phyloP scores from a whole-genome alignment of 2,329 filamentous ascomycete species.

The Cucurbitaria berberidis region DNA sequence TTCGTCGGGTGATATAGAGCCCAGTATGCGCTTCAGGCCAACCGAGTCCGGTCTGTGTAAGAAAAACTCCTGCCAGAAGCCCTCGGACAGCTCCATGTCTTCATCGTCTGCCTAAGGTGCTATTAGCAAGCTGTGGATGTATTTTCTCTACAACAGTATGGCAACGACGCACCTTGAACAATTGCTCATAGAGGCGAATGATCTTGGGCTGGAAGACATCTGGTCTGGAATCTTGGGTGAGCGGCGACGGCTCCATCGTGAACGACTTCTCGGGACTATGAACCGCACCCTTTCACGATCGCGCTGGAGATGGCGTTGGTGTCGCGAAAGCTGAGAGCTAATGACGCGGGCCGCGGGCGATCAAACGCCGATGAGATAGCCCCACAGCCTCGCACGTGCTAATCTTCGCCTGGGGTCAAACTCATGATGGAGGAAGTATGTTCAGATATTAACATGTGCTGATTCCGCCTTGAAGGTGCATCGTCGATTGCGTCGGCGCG shows the following conservation, averaged over 20 bases:
- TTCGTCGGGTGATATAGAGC: slow-evolving; percentile 73
- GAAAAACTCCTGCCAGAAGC: slow-evolving; percentile 97
- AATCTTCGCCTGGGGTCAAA: neutral
- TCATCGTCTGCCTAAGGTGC: slow-evolving; percentile 54
- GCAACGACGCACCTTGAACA: slow-evolving; percentile 66
- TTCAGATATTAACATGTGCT: neutral
- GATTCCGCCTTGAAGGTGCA: neutral
- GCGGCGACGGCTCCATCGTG: slow-evolving; percentile 83
- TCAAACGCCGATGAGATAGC: neutral
- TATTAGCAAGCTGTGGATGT: slow-evolving; percentile 19
- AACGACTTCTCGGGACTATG: neutral
- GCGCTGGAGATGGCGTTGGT: neutral
- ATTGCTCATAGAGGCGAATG: slow-evolving; percentile 81
- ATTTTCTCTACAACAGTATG: too few species aligned
- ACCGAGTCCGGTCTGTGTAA: slow-evolving; percentile 79
- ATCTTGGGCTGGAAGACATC: slow-evolving; percentile 95
- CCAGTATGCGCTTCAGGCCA: slow-evolving; percentile 71
- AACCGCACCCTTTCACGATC: neutral
- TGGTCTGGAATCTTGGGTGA: slow-evolving; percentile 89
- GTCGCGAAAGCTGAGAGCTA: slow-evolving; percentile 4
- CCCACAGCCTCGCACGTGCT: neutral
- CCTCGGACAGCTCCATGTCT: slow-evolving; percentile 76
- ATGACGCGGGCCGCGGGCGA: slow-evolving; percentile 4
- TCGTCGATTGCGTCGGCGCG: neutral
- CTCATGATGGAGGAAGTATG: neutral